Conservation (phyloP, 768 basidiomycete genomes). For the Russula abietina region DNA sequence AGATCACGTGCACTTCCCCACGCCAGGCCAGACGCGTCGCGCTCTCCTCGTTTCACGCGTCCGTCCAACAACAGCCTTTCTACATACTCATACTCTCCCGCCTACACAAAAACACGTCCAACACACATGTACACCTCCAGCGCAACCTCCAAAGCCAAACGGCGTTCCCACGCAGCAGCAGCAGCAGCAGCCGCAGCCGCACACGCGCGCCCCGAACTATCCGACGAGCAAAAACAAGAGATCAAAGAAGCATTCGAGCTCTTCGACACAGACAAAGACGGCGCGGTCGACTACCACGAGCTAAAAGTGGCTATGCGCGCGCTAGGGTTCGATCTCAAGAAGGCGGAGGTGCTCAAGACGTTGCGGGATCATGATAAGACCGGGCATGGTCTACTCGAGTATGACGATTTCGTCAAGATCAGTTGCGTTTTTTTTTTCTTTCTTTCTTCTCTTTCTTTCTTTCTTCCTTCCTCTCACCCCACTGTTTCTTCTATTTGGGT, state of each 20-base stretch:
- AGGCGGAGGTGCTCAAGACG: conserved; percentile 94
- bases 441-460: not conserved
- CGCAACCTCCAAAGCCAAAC: conserved; percentile 65
- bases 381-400: conserved; percentile 80
- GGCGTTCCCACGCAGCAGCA: conserved; percentile 28
- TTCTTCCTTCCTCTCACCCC: no score
- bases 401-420: conserved; percentile 90
- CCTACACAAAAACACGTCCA: not conserved
- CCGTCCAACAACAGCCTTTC: no score
- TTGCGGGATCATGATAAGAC: conserved; percentile 86
- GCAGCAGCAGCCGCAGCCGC: conserved; percentile 35
- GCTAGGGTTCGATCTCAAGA: conserved; percentile 95
- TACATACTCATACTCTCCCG: no score
- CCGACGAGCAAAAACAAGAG: conserved; percentile 89
- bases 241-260: conserved; percentile 99
- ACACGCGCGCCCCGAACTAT: conserved; percentile 73
- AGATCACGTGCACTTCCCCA: not conserved
- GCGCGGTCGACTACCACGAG: conserved; percentile 94
- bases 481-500: no score
- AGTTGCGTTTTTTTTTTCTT: conserved; percentile 45
- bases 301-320: conserved; percentile 99
- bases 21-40: not conserved
- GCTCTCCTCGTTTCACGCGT: not conserved
- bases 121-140: conserved; percentile 57
- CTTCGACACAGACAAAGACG: conserved; percentile 98